Base-by-base conservation (phyloP, 495 filamentous ascomycete species). In the Daldinia vernicosa region DNA sequence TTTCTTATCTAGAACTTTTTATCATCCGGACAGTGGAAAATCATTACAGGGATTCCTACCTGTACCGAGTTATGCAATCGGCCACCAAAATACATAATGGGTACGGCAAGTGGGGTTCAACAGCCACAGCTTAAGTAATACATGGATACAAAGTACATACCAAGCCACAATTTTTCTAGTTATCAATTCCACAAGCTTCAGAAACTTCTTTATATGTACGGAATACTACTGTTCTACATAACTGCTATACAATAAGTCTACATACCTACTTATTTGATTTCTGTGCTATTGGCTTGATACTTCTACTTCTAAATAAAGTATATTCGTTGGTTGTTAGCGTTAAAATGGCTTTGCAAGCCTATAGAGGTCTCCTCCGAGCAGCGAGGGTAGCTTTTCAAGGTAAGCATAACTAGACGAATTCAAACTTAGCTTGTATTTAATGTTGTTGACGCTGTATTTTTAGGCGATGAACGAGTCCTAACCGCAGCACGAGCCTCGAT, bases 341-440 rank as follows among this genome's bases (percentile, higher is more conserved):
- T 5, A 72, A 53, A 61, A 90, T 93, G 81, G 91, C 94, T 4
- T 77, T 94, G 2, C 84, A 85, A 74, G 93, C 93, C 17, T 99
- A 98, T 80, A 86, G 95, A 69, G 84, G 91, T 66, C 80, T 99
- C 32, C 85, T 97, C 64, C 95, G 96, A 55, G 90, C 93, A 27
- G 89, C 92, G 32, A 84, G 89, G 30, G 83, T 95, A 64, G 94
- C 94, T 47, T 98, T 98, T 80, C 82, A 89, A 83, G 91, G 94
- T 97, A 79, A 2, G 68, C 54, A 9, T 22, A 51, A 15, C 22
- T n/a, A 24, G 9, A 24, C 15, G 8, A 12, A 27, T 17, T 26
- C 8, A 61, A 53, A 30, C 33, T 19, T 22, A 9, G 17, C 43
- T 17, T 30, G 17, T 45, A 22, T n/a, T n/a, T 39, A 61, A 53